Percentiles rank a stretch among this genome's conserved stretches.
Evolutionary conservation across 148 eudicot genomes (phyloP).

Genomic region (Vaccinium vitisidaea): DNA sequence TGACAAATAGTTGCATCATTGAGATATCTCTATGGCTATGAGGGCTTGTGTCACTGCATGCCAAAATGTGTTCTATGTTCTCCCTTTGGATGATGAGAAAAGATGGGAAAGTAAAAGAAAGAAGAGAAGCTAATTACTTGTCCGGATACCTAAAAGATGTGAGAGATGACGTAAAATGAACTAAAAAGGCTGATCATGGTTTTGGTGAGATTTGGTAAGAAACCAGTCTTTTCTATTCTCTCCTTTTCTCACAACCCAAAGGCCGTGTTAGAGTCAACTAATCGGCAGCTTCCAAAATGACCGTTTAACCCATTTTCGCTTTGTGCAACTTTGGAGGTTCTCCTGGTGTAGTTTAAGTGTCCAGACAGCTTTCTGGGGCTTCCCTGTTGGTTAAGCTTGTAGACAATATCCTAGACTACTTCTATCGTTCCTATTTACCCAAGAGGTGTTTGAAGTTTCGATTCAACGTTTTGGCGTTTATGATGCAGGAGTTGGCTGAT

Average conservation of each 20-base stretch:
- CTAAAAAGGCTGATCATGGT: neutral
- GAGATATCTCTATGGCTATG: neutral
- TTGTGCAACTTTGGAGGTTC: neutral
- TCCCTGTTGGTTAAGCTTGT: neutral
- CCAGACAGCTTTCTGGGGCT: neutral
- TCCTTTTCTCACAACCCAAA: neutral
- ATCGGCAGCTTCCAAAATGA: neutral
- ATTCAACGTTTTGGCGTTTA: neutral
- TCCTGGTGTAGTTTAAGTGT: neutral
- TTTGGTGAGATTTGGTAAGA: neutral
- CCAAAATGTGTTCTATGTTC: neutral
- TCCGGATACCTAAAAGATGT: neutral
- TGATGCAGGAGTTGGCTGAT: slow-evolving; percentile 71
- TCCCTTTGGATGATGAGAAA: neutral
- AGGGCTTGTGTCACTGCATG: neutral
- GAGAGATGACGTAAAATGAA: neutral
- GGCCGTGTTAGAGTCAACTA: neutral
- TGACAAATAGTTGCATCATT: neutral
- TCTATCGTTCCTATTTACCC: neutral
- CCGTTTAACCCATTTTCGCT: neutral
- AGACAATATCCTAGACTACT: neutral
- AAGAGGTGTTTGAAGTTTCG: neutral
- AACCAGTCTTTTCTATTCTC: neutral
- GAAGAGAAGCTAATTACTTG: neutral
- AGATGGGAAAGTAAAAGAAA: neutral